Conservation (phyloP, 768 basidiomycete genomes). For the Serendipita sp. region DNA sequence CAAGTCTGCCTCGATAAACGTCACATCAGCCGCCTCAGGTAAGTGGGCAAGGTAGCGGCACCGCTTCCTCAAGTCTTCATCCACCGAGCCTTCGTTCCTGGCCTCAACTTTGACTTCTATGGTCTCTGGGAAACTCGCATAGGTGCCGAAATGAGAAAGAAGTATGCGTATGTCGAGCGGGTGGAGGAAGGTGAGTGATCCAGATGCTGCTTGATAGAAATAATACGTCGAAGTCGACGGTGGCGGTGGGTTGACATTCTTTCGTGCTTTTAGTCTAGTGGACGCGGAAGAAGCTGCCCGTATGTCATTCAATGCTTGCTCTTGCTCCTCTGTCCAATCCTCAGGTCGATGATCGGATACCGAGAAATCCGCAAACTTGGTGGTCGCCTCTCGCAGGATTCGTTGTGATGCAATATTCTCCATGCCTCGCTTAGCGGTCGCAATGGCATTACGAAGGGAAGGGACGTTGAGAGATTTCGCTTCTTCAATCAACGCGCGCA, state of each 20-base stretch:
- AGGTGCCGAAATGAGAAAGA: conserved; percentile 64
- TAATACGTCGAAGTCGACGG: conserved; percentile 83
- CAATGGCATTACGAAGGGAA: conserved; percentile 44
- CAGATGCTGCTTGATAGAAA: conserved; percentile 89
- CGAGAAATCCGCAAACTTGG: background rate
- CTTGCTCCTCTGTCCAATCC: background rate
- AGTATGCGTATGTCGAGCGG: conserved; percentile 92
- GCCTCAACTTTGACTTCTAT: conserved; percentile 72
- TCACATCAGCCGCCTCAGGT: conserved; percentile 81
- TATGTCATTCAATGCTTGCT: background rate
- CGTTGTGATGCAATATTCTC: conserved; percentile 32
- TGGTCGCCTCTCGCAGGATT: background rate
- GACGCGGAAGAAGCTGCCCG: conserved; percentile 8
- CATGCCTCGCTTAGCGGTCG: conserved; percentile 42
- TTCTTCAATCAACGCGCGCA: conserved; percentile 66
- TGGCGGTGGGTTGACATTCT: conserved; percentile 73
- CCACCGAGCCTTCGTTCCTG: conserved; percentile 59
- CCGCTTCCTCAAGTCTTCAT: conserved; percentile 84
- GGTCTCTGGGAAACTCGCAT: conserved; percentile 67
- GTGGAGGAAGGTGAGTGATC: conserved; percentile 81
- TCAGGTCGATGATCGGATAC: background rate
- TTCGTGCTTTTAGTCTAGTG: conserved; percentile 22
- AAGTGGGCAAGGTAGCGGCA: conserved; percentile 93
- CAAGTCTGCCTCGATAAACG: conserved; percentile 83
- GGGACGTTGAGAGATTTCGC: conserved; percentile 60